These are phyloP conservation scores for Meredithiella fracta DNA, from an alignment of 2,329 filamentous ascomycete species.

Conservation along the genomic window DNA sequence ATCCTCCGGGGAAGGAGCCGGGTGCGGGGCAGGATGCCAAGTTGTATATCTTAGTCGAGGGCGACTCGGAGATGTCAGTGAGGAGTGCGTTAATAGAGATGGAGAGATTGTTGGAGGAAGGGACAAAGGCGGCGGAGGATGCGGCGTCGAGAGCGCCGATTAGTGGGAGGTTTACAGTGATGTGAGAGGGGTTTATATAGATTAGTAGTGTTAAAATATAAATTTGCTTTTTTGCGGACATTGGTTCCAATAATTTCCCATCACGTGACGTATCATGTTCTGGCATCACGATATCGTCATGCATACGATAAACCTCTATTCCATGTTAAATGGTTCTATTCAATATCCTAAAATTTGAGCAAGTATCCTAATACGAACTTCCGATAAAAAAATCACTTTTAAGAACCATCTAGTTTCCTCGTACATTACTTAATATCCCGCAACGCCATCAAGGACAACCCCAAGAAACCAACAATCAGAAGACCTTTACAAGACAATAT, in stretches of 20 bases:
- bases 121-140: conserved; percentile 75
- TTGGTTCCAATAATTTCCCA: no score
- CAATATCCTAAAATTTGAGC: no score
- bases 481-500: neutral
- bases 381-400: neutral
- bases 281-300: no score
- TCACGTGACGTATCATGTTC: no score
- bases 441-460: no score
- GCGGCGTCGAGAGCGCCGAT: conserved; percentile 65
- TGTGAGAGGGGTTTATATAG: conserved; percentile 31
- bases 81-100: conserved; percentile 81
- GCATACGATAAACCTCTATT: no score
- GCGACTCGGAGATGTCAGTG: conserved; percentile 86
- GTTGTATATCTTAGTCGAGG: conserved; percentile 93
- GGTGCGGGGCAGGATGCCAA: conserved; percentile 66
- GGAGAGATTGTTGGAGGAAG: conserved; percentile 74
- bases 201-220: neutral
- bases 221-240: neutral
- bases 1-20: conserved; percentile 65
- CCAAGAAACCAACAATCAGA: neutral
- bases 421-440: neutral
- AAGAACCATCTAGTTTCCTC: neutral
- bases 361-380: neutral
- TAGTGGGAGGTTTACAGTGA: conserved; percentile 72
- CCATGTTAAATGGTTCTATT: no score